Evolutionary conservation across 805 yeast genomes (phyloP).

Genomic region (Ogataea nakhonphanomensis): DNA sequence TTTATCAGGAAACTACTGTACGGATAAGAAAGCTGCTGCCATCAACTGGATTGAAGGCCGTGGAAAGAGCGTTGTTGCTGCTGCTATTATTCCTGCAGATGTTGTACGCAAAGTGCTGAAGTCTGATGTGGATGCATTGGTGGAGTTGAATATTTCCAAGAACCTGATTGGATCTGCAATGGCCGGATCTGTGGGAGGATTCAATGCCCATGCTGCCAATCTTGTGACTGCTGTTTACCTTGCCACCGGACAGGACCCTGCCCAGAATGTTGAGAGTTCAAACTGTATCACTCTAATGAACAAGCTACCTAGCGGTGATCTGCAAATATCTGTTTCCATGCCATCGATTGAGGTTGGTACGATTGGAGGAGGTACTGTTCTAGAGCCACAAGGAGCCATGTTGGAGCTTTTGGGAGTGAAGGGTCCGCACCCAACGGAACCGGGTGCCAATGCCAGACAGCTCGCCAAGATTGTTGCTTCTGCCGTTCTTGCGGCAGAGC

Average conservation of each 20-base stretch:
- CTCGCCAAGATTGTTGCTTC: constrained; percentile 91
- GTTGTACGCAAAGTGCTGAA: constrained; percentile 80
- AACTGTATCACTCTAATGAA: constrained; percentile 96
- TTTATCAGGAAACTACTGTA: constrained; percentile 95
- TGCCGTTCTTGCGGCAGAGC: constrained; percentile 93
- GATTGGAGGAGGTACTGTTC: constrained; percentile 97
- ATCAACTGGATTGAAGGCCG: constrained; percentile 99
- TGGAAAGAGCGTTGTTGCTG: constrained; percentile 97
- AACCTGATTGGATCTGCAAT: constrained; percentile 94
- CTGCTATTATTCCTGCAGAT: constrained; percentile 82
- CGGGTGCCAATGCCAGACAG: constrained; percentile 94
- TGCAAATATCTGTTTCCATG: constrained; percentile 95
- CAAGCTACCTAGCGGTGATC: constrained; percentile 68
- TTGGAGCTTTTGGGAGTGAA: constrained; percentile 88
- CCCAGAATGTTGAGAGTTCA: constrained; percentile 96
- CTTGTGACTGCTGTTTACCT: constrained; percentile 89
- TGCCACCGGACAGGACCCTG: constrained; percentile 99
- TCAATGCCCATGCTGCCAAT: constrained; percentile 97
- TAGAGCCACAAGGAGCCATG: constrained; percentile 97
- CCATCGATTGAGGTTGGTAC: constrained; percentile 99
- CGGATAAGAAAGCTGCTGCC: constrained; percentile 97
- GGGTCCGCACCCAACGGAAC: constrained; percentile 91
- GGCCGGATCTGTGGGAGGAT: constrained; percentile 98
- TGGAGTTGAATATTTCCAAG: constrained; percentile 83
- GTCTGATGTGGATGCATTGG: constrained; percentile 88